Conservation (phyloP, 2,329 filamentous ascomycete species). For the Calonectria ilicicola region DNA sequence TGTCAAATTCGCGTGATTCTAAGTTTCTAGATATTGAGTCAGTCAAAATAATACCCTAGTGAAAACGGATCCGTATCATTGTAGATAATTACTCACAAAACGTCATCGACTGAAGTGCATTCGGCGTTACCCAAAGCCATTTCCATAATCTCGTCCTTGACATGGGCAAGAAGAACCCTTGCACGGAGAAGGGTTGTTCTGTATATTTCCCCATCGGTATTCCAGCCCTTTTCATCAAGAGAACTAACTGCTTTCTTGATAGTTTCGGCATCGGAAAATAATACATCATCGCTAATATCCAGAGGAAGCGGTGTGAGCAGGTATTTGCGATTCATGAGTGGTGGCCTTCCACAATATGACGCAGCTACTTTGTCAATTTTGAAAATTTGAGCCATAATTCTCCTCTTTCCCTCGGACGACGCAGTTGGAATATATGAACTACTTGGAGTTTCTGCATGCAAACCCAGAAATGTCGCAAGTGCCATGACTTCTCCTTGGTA, state of each 20-base stretch:
- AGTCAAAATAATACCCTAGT: neutral
- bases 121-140: neutral
- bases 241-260: conserved; percentile 13
- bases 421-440: conserved; percentile 1
- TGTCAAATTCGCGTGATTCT: neutral
- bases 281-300: conserved; percentile 51
- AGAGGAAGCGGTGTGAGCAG: conserved; percentile 53
- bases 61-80: too few relatives aligned
- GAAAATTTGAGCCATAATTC: conserved; percentile 7
- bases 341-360: conserved; percentile 11
- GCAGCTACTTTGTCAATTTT: conserved; percentile 7
- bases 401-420: conserved; percentile 5
- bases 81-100: neutral
- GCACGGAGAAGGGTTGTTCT: conserved; percentile 5
- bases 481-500: conserved; percentile 5
- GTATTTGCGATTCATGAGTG: conserved; percentile 47
- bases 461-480: conserved; percentile 8
- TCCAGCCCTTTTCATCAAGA: conserved; percentile 54
- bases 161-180: neutral
- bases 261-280: conserved; percentile 45
- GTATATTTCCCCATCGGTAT: conserved; percentile 42
- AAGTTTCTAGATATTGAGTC: neutral
- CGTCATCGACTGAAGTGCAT: neutral
- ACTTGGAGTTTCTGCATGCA: neutral
- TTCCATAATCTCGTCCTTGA: conserved; percentile 10